Conservation (phyloP, 1,139 yeast genomes). For the Candida sanyaensis region DNA sequence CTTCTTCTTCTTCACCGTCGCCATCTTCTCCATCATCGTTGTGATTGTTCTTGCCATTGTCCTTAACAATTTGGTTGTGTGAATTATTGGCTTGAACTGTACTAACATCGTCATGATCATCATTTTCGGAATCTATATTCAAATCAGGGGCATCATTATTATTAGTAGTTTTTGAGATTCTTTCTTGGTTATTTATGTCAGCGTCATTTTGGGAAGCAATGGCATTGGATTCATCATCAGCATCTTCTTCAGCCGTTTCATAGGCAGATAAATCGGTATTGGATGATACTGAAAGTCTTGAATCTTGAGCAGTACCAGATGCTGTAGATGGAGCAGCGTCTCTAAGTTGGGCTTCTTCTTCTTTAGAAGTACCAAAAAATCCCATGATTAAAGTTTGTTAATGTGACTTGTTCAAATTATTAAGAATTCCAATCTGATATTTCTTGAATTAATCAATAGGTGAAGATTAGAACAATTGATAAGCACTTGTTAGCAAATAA, state of each 20-base stretch:
- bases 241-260: constrained; percentile 32
- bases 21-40: not conserved
- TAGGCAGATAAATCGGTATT: constrained; percentile 27
- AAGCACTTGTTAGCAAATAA: not conserved
- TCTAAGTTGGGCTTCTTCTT: constrained; percentile 41
- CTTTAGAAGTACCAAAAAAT: constrained; percentile 36
- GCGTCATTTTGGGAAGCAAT: not conserved
- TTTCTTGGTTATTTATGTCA: not conserved
- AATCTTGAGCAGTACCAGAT: constrained; percentile 6
- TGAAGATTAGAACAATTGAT: not conserved
- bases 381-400: constrained; percentile 17
- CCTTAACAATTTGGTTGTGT: not conserved
- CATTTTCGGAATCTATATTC: not conserved
- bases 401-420: no score
- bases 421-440: not conserved
- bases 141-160: not conserved
- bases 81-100: not conserved
- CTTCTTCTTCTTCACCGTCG: no score
- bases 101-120: constrained; percentile 4
- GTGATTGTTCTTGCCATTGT: not conserved
- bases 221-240: not conserved
- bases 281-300: constrained; percentile 20
- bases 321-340: constrained; percentile 25
- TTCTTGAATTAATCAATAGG: not conserved
- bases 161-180: not conserved